Evolutionary conservation across 345 rosid genomes (phyloP), one percentile per base, ranked within the genome.

Genomic region (Arabis alpina): DNA sequence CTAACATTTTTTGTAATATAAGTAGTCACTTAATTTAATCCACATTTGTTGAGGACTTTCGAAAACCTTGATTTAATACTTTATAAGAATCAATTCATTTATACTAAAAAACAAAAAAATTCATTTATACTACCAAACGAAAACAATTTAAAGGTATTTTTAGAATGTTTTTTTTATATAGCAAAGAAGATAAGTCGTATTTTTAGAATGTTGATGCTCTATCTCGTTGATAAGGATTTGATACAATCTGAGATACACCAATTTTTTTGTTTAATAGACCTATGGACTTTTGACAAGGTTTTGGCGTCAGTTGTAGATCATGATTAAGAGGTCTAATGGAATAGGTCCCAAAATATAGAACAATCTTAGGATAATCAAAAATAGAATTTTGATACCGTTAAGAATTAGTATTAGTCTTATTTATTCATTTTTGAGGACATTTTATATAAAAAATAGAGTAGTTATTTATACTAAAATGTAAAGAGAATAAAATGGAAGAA

Each of bases 321-420:
- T 61, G 78, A 61, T 74, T 59, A 66, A n/a, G 50, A 53, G 39
- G 78, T 61, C 51, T 68, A 44, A 74, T 15, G 2, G 14, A 52
- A 50, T 66, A 66, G 62, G 77, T 51, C 55, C 54, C 19, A 27
- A 54, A 68, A 25, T 68, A 54, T 54, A 61, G 44, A 68, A 54
- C 50, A 54, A 66, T 44, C 68, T 52, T 54, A 75, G 69, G 58
- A 61, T 68, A 53, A 61, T 61, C 57, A 61, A 54, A 67, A 37
- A 68, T 39, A 61, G 45, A 45, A 36, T 36, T 36, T n/a, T 9
- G 52, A 60, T 23, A 41, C 43, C 50, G 13, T 6, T 48, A 45
- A 12, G 40, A 54, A 27, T 72, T 16, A 54, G 45, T 39, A 49
- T 14, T 50, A 58, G 4, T 24, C 14, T 28, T 49, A 51, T 48